Evolutionary conservation across 2,329 filamentous ascomycete species (phyloP), one percentile per base, ranked within the genome.

Genomic region (Colletotrichum karsti): DNA sequence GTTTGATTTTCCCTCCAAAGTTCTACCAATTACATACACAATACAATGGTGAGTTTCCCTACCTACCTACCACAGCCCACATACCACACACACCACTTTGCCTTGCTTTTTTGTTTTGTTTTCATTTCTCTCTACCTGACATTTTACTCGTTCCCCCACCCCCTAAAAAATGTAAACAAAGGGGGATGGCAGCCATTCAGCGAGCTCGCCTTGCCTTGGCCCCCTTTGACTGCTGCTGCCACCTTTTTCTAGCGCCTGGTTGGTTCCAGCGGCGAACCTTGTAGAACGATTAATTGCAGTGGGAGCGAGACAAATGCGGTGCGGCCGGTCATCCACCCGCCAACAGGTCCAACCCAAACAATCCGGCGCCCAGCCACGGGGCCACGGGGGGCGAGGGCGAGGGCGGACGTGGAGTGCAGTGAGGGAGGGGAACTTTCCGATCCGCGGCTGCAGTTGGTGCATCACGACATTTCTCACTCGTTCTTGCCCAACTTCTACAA

Each of bases 21-120:
- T 28, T 33, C 46, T 39, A 54, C 22, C 28, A 55, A 66, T 63
- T 59, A 57, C 63, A 65, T 4, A 35, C 70, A 61, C 61, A 58
- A 59, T 69, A 78, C 73, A 77, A 80, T 80, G 78, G 78, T 80
- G 76, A 80, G 78, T 80, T 41, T 24, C 3, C 24, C n/a, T 20
- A 10, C 51, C 10, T 42, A n/a, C 18, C 35, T n/a, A 37, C 28
- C 15, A n/a, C 12, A 18, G 26, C 63, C 48, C 30, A 48, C 33
- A 35, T 4, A 13, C 33, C 33, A 35, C 33, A n/a, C 33, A 35
- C 33, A 35, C 7, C 33, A 9, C 30, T 20, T 53, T 48, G 63
- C 56, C 18, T 55, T 68, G 57, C 46, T 68, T 64, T 62, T 65
- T 63, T 62, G 30, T 51, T 59, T 59, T 56, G 50, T 39, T 44